Conservation (phyloP, 306 rosid species). For the Castanopsis chinensis region DNA sequence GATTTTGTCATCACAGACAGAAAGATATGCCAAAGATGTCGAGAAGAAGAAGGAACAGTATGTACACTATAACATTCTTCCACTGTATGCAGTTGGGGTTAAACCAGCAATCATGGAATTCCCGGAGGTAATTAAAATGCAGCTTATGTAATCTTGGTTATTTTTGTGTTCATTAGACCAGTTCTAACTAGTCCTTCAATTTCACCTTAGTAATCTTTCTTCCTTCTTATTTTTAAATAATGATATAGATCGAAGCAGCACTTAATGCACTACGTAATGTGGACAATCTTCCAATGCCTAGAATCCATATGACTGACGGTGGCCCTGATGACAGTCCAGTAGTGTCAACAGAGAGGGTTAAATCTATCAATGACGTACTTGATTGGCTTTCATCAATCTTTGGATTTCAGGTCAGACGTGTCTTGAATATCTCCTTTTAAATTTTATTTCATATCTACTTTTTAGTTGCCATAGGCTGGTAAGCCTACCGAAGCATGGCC, state of each 20-base stretch:
- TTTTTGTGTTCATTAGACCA: background rate
- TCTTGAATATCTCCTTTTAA: conserved; percentile 1
- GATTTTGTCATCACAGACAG: conserved; percentile 47
- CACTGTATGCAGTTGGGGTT: conserved; percentile 77
- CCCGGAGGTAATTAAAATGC: conserved; percentile 62
- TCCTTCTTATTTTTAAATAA: conserved; percentile 14
- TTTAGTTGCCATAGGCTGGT: background rate
- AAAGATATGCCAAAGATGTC: conserved; percentile 63
- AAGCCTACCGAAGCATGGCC: background rate
- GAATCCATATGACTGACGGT: conserved; percentile 33
- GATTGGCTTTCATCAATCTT: conserved; percentile 82
- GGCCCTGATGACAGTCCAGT: conserved; percentile 37
- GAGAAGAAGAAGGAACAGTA: conserved; percentile 56
- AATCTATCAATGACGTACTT: conserved; percentile 74
- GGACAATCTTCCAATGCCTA: conserved; percentile 73
- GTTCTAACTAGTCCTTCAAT: conserved; percentile 4
- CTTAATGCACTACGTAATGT: conserved; percentile 59
- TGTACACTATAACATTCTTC: conserved; percentile 85
- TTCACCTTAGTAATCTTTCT: conserved; percentile 3
- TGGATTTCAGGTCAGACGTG: conserved; percentile 83
- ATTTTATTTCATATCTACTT: conserved; percentile 1
- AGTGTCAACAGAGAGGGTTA: conserved; percentile 47
- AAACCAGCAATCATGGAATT: conserved; percentile 86
- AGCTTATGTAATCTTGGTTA: background rate
- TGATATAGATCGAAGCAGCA: conserved; percentile 72